A percentile compares a stretch with the other conserved stretches of the same genome.
Conservation (phyloP, 2,329 filamentous ascomycete species). For the Beauveria medogensis region DNA sequence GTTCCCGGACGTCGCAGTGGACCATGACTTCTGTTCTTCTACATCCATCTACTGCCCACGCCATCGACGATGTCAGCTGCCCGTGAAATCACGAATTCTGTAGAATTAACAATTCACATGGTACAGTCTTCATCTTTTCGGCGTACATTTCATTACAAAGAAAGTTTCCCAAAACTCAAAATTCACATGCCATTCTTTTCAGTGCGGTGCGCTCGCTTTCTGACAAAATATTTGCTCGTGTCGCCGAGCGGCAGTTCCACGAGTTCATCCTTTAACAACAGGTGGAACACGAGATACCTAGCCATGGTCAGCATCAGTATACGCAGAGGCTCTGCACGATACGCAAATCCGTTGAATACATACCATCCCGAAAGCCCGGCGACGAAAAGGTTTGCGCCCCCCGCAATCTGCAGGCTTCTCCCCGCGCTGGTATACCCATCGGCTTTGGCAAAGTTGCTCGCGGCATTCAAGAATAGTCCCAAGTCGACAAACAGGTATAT, state of each 20-base stretch:
- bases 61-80: too few relatives aligned
- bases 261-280: constrained; percentile 18
- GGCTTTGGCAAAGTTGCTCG: constrained; percentile 20
- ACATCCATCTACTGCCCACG: too few relatives aligned
- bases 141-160: too few relatives aligned
- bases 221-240: constrained; percentile 19
- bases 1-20: too few relatives aligned
- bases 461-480: constrained; percentile 17
- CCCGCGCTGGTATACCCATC: constrained; percentile 15
- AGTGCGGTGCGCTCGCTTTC: not conserved
- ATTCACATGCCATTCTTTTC: not conserved
- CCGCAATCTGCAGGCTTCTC: constrained; percentile 16
- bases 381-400: constrained; percentile 19
- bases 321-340: not conserved
- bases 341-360: not conserved
- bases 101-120: not conserved
- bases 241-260: constrained; percentile 19
- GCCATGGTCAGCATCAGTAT: not conserved
- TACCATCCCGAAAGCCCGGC: constrained; percentile 21
- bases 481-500: constrained; percentile 19
- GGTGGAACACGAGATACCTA: constrained; percentile 20
- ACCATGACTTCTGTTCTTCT: too few relatives aligned
- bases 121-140: too few relatives aligned
- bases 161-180: too few relatives aligned
- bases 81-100: not conserved